phyloP scores from a whole-genome alignment of 441 rosid species.

The Dalechampia spathulata region DNA sequence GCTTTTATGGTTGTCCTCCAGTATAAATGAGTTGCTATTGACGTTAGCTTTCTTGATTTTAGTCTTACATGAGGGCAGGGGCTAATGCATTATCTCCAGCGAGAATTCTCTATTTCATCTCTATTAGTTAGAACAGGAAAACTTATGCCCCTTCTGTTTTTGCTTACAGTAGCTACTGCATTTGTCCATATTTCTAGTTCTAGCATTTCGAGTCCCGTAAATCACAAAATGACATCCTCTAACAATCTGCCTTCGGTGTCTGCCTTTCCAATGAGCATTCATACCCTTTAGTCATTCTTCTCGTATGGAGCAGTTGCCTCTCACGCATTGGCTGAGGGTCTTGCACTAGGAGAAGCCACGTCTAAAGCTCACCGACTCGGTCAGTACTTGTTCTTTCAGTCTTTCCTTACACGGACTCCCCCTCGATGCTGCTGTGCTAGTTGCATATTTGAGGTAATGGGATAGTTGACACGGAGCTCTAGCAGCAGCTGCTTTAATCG shows the following conservation, averaged over 20 bases:
- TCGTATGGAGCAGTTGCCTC: constrained; percentile 84
- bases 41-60: constrained; percentile 11
- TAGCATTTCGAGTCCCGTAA: constrained; percentile 34
- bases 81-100: no score
- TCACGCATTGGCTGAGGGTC: constrained; percentile 97
- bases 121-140: constrained; percentile 86
- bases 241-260: constrained; percentile 39
- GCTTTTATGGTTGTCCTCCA: constrained; percentile 94
- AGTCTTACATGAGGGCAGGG: no score
- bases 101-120: no score
- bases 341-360: constrained; percentile 95
- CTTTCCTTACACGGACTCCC: constrained; percentile 93
- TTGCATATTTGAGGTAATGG: constrained; percentile 80
- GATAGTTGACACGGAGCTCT: constrained; percentile 86
- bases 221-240: constrained; percentile 50
- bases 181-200: constrained; percentile 49
- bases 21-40: constrained; percentile 55
- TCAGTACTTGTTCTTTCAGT: constrained; percentile 92
- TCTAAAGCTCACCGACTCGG: constrained; percentile 94
- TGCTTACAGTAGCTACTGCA: constrained; percentile 55
- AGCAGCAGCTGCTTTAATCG: constrained; percentile 80
- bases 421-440: constrained; percentile 97
- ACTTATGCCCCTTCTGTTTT: constrained; percentile 38
- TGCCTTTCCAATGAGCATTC: constrained; percentile 58
- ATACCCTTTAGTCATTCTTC: constrained; percentile 81